phyloP scores from a whole-genome alignment of 164 flowering plant genomes.

The Saururus chinensis region DNA sequence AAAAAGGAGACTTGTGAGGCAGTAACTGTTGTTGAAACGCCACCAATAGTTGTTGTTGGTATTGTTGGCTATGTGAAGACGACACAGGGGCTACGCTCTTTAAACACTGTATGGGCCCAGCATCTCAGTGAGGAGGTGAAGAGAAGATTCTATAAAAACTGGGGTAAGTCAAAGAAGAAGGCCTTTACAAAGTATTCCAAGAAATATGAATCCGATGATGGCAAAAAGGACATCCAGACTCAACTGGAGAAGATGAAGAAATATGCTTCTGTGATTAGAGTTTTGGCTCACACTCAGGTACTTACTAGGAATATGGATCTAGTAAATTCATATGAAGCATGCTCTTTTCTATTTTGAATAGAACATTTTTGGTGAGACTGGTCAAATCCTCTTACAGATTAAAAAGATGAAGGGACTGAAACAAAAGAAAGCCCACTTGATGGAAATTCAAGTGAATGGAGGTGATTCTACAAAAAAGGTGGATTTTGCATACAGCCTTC shows the following conservation, averaged over 20 bases:
- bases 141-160: conserved; percentile 60
- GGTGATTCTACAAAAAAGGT: conserved; percentile 4
- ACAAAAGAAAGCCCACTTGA: conserved; percentile 7
- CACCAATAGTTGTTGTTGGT: conserved; percentile 60
- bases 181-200: conserved; percentile 54
- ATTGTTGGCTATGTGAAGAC: conserved; percentile 56
- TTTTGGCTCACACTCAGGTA: conserved; percentile 71
- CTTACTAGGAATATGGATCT: too few relatives aligned
- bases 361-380: neutral
- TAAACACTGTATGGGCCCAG: conserved; percentile 63
- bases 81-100: conserved; percentile 45
- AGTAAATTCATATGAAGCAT: neutral
- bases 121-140: conserved; percentile 64
- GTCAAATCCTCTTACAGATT: neutral
- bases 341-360: neutral
- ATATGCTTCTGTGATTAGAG: conserved; percentile 48
- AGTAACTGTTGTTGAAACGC: conserved; percentile 55
- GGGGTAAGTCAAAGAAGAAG: conserved; percentile 66
- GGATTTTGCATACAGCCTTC: conserved; percentile 2
- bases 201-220: conserved; percentile 50
- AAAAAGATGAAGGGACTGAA: conserved; percentile 8
- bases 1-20: conserved; percentile 76
- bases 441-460: conserved; percentile 8
- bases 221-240: conserved; percentile 41
- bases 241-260: conserved; percentile 48